These are phyloP conservation scores for Pseudomassariella vexata DNA, from an alignment of 2,329 filamentous ascomycete genomes.

Conservation along the genomic window DNA sequence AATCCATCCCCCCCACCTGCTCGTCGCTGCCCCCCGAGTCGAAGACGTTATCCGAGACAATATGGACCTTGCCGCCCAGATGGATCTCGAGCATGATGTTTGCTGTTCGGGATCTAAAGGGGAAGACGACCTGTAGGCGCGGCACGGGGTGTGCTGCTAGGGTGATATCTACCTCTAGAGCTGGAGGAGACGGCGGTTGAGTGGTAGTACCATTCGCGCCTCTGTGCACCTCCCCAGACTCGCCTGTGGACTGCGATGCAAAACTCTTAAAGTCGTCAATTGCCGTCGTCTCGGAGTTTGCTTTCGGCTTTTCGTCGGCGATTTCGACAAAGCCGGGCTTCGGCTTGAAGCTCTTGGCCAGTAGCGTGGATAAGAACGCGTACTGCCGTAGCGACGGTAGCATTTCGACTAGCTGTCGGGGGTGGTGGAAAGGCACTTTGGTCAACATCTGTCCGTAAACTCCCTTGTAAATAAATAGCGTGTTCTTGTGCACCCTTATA, in stretches of 20 bases:
- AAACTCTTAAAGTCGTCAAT: constrained; percentile 16
- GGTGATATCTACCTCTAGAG: constrained; percentile 44
- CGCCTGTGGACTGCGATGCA: constrained; percentile 8
- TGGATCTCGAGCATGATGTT: constrained; percentile 54
- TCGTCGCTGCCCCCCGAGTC: constrained; percentile 11
- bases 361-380: constrained; percentile 60
- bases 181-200: constrained; percentile 1
- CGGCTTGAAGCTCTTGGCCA: constrained; percentile 54
- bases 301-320: constrained; percentile 8
- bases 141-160: constrained; percentile 44
- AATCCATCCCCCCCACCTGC: constrained; percentile 10
- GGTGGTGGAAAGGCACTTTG: constrained; percentile 71
- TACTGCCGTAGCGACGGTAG: constrained; percentile 74
- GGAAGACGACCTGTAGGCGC: constrained; percentile 48
- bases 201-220: constrained; percentile 2
- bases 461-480: constrained; percentile 64
- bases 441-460: constrained; percentile 64
- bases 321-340: constrained; percentile 17
- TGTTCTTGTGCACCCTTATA: constrained; percentile 46
- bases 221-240: constrained; percentile 12
- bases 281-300: constrained; percentile 15
- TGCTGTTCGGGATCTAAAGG: constrained; percentile 41
- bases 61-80: constrained; percentile 51
- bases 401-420: constrained; percentile 67
- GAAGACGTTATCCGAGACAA: constrained; percentile 53